Evolutionary conservation across 345 rosid genomes (phyloP), one percentile per base, ranked within the genome.

Genomic region (Kandelia obovata): DNA sequence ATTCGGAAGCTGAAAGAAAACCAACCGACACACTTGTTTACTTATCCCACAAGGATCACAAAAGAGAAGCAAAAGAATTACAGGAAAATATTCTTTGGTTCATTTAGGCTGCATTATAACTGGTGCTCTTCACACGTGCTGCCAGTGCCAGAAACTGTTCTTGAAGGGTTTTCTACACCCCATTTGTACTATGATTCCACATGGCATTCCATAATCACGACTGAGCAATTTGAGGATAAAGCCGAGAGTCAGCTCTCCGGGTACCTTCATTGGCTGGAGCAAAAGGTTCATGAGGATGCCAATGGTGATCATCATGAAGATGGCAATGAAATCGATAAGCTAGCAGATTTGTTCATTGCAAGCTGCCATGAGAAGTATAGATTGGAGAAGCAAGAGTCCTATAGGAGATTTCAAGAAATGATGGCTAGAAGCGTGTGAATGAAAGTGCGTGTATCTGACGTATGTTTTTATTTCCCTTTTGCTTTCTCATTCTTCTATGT

Each of bases 381-480:
- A 70, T 71, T 92, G 84, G 99, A 92, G 96, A 95, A 95, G 83
- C 91, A 87, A 69, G 99, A 95, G 78, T 95, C 99, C 1, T 83
- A 87, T 66, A 90, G 99, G 85, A 92, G 92, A 82, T 95, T 83
- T 64, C 93, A 92, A 47, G 94, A 88, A 39, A 88, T 80, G 94
- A 78, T 92, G 65, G 88, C 88, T 3, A 86, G 88, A 84, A 84
- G 92, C 81, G 64, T 83, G 67, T 87, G 85, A 85, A 62, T 25
- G 21, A 8, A 6, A 39, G 11, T 10, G 21, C 16, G 30, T 53
- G 20, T 7, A 5, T 25, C 32, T 47, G 13, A 2, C 51, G 6
- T 28, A 5, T 17, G 7, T 26, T 21, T 72, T 39, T 25, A 32
- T 53, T 21, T 34, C 2, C 4, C 21, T 52, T 47, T 58, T 1